Evolutionary conservation across 2,329 filamentous ascomycete species (phyloP), one percentile per base, ranked within the genome.

Genomic region (Microcyclosporella mali): DNA sequence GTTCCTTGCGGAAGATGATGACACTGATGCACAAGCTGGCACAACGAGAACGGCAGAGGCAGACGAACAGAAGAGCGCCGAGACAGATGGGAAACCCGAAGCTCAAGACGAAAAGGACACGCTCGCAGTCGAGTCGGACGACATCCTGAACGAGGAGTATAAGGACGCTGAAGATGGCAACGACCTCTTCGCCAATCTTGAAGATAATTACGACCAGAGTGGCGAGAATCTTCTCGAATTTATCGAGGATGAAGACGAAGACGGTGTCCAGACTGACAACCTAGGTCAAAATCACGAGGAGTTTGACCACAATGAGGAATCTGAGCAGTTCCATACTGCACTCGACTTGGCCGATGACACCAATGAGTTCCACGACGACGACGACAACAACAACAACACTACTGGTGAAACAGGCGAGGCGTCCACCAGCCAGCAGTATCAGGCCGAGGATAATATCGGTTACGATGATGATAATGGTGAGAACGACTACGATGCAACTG

Each of bases 391-490:
- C 35, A 46, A 49, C 19, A 41, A 55, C 8, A 17, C 39, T 11
- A 10, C 34, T 8, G 35, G 37, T 27, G 41, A 46, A 17, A 29
- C 28, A n/a, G 27, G 39, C 21, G 34, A 41, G 18, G 37, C 43
- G 19, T 28, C 33, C 10, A 27, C 25, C 25, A 34, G 27, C 15
- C 33, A 50, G 15, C 14, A 43, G 11, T 28, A 46, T n/a, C 11
- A 43, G 9, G 45, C 46, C 19, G 45, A 51, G 14, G 58, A 60
- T 29, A 50, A 56, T 34, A 55, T 58, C 33, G 55, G 47, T 28
- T 58, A 56, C 34, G 51, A 59, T n/a, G 56, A 61, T 34, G 57
- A 59, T 11, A 46, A 49, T 10, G 21, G 21, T 25, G 45, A 50
- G 7, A 37, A 34, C 12, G 30, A 40, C 11, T 36, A 15, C 18